Base-by-base conservation (phyloP, 306 rosid genomes). In the Dalbergia oliveri region DNA sequence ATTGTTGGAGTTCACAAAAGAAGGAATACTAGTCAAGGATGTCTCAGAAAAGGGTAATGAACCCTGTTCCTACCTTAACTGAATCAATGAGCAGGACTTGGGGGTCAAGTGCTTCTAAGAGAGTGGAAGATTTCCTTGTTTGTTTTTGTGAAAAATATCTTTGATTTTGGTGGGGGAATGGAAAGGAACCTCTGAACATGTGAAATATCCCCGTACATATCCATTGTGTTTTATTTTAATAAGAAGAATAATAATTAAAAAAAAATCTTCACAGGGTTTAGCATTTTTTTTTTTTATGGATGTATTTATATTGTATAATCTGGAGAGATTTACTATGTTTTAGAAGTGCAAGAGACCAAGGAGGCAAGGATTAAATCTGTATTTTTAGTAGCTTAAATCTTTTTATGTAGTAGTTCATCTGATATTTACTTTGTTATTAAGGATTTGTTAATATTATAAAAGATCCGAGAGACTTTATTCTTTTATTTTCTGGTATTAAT, bases 1-100 rank as follows among this genome's bases (percentile, higher is more conserved):
- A 93, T 92, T 79, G 91, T 92, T 79, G 65, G 82, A 72, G 65
- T 53, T 72, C 15, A 14, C 16, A 11, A 0, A 15, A 31, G n/a
- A 16, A 49, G 8, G 31, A 26, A 1, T 26, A 26, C 31, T 49
- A 11, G 1, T 6, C 9, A 9, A 43, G 11, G 49, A 43, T 43
- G 11, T 43, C 11, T 9, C 11, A 43, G 49, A 9, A 9, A 43
- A 37, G 5, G 64, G 23, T 31, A 3, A 2, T 14, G 35, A 15
- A 8, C 50, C 13, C 12, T 33, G 59, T 43, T 78, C 15, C 6
- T 18, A 31, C 6, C 16, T 66, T 9, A 11, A 39, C 11, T 49
- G 15, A 11, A 14, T 12, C 56, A 1, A n/a, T 19, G 49, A 41
- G 18, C 4, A 47, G 13, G 11, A 35, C 14, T n/a, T 26, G 16